phyloP scores from a whole-genome alignment of 805 yeast species.

The Maudiozyma saulgeensis region DNA sequence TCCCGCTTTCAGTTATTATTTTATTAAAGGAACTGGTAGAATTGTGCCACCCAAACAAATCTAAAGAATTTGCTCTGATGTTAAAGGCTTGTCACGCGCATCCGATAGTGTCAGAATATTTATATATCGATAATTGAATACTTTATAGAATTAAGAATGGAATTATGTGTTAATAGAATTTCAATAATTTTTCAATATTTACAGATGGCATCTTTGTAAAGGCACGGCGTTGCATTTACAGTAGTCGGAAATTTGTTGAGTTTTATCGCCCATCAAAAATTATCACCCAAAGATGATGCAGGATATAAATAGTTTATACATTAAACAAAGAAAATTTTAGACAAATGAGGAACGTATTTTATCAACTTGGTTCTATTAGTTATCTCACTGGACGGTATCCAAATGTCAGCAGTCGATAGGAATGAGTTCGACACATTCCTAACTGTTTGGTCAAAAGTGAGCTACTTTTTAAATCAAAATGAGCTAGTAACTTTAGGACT shows the following conservation, averaged over 20 bases:
- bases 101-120: constrained; percentile 3
- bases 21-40: constrained; percentile 5
- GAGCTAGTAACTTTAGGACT: constrained; percentile 28
- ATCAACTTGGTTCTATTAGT: too few relatives aligned
- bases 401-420: too few relatives aligned
- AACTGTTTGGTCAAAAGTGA: constrained; percentile 4
- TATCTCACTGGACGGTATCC: too few relatives aligned
- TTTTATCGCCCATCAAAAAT: not conserved
- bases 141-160: not conserved
- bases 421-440: not conserved
- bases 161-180: too few relatives aligned
- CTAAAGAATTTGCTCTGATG: not conserved
- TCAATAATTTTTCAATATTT: too few relatives aligned
- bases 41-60: not conserved
- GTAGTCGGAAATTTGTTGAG: not conserved
- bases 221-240: too few relatives aligned
- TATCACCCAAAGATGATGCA: too few relatives aligned
- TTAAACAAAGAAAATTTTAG: too few relatives aligned
- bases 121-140: not conserved
- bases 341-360: too few relatives aligned
- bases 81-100: not conserved
- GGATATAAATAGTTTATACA: too few relatives aligned
- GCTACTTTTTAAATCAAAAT: constrained; percentile 32
- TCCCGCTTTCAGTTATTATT: constrained; percentile 14
- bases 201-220: too few relatives aligned